phyloP scores from a whole-genome alignment of 306 rosid species.

The Mucuna pruriens region DNA sequence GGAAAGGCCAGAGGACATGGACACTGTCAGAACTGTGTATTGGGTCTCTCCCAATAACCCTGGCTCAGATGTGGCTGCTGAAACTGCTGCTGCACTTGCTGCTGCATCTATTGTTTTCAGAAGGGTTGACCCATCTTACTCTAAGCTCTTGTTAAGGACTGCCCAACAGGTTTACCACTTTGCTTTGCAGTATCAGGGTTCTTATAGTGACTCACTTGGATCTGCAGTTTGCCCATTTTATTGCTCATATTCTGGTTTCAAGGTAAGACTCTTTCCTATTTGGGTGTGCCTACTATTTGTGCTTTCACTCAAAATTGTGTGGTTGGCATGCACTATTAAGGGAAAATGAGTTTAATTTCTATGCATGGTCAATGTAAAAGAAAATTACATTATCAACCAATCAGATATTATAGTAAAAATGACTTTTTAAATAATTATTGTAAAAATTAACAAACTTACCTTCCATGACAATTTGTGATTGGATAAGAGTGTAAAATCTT shows the following conservation, averaged over 20 bases:
- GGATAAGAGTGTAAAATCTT: too few species aligned
- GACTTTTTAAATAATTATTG: neutral
- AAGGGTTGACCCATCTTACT: conserved; percentile 68
- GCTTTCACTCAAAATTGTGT: neutral
- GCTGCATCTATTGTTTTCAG: conserved; percentile 86
- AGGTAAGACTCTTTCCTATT: conserved; percentile 49
- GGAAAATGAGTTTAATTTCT: neutral
- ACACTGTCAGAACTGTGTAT: conserved; percentile 63
- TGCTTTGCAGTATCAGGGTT: conserved; percentile 69
- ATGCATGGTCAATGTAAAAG: too few species aligned
- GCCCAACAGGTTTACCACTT: conserved; percentile 75
- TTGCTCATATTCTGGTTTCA: conserved; percentile 93
- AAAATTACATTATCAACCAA: neutral
- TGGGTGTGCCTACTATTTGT: neutral
- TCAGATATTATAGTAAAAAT: neutral
- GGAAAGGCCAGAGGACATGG: conserved; percentile 98
- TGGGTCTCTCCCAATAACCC: conserved; percentile 71
- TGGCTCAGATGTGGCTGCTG: conserved; percentile 92
- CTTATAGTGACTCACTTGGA: conserved; percentile 86
- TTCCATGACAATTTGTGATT: neutral
- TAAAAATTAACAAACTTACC: too few species aligned
- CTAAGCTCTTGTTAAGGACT: conserved; percentile 58
- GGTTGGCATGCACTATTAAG: neutral
- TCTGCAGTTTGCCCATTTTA: conserved; percentile 92
- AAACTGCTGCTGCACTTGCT: conserved; percentile 88